Percentiles rank a stretch among this genome's conserved stretches.
phyloP scores from a whole-genome alignment of 2,329 filamentous ascomycete genomes.

The Exophiala phaeomuriformis region DNA sequence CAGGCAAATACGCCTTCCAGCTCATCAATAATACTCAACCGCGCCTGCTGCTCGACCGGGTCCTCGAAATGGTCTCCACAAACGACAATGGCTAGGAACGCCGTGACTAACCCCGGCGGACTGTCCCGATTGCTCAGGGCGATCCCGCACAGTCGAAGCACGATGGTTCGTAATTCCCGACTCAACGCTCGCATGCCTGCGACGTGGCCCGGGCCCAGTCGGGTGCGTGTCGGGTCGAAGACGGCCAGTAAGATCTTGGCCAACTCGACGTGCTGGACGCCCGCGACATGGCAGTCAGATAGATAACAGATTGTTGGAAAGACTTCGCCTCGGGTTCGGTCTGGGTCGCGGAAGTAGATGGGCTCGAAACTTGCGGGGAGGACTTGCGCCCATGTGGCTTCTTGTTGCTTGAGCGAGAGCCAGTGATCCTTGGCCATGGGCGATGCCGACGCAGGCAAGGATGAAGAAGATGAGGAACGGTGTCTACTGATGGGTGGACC shows the following conservation, averaged over 20 bases:
- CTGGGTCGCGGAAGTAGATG: conserved; percentile 42
- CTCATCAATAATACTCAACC: conserved; percentile 34
- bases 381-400: conserved; percentile 8
- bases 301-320: conserved; percentile 56
- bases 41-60: conserved; percentile 27
- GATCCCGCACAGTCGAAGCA: conserved; percentile 53
- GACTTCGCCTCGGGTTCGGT: conserved; percentile 33
- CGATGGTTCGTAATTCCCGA: conserved; percentile 33
- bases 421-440: conserved; percentile 43
- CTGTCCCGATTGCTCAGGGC: conserved; percentile 50
- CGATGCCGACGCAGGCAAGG: not conserved
- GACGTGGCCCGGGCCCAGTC: conserved; percentile 37
- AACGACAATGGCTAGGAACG: conserved; percentile 31
- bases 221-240: conserved; percentile 49
- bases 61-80: conserved; percentile 32
- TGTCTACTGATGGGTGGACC: not conserved
- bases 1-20: conserved; percentile 46
- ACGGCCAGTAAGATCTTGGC: conserved; percentile 51
- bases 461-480: not conserved
- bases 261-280: conserved; percentile 54
- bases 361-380: conserved; percentile 49
- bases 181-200: conserved; percentile 16
- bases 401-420: conserved; percentile 31
- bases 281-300: conserved; percentile 52
- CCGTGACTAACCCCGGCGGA: conserved; percentile 49